Base-by-base conservation (phyloP, 345 rosid species). In the Salix purpurea region DNA sequence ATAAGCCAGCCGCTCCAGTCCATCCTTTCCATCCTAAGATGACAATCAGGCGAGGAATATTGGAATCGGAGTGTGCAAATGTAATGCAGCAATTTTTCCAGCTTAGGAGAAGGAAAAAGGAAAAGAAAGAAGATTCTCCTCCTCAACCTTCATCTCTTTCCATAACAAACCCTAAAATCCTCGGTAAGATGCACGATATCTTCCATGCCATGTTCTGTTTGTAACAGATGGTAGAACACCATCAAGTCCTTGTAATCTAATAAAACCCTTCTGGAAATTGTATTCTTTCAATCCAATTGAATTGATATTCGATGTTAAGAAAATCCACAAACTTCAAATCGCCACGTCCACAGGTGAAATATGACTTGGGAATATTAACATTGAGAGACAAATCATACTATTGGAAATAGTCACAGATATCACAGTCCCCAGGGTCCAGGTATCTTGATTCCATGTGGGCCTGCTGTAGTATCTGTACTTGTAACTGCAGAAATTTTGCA, bases 1-100 rank as follows among this genome's bases (percentile, higher is more conserved):
- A 90, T 61, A 92, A 92, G 85, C 93, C 94, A 19, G 82, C 90
- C 44, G 85, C 96, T 73, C 98, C 97, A 2, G 89, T 85, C 54
- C 99, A 93, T 78, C 98, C 98, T 7, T 96, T 92, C 82, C 99
- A 96, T 81, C 95, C 99, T 15, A 96, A 90, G 28, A 93, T 96
- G 94, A 85, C 78, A 32, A 87, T 96, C 73, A 86, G 97, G 61
- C 88, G 96, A 1, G 97, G 96, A 71, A 87, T 96, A 77, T 78
- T 96, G 67, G 91, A 85, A 69, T 78, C 90, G 21, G 95, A 96
- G 79, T 96, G 99, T 76, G 94, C 97, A 24, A 92, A 92, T 75
- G 79, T 70, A 64, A 96, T 96, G 99, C 93, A 91, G 54, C 94
- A 91, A 67, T 96, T 96, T 82, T 93, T 96, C 87, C 97, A 91